Evolutionary conservation across 768 basidiomycete species (phyloP), one percentile per base, ranked within the genome.

Genomic region (Kondoa subrosea): DNA sequence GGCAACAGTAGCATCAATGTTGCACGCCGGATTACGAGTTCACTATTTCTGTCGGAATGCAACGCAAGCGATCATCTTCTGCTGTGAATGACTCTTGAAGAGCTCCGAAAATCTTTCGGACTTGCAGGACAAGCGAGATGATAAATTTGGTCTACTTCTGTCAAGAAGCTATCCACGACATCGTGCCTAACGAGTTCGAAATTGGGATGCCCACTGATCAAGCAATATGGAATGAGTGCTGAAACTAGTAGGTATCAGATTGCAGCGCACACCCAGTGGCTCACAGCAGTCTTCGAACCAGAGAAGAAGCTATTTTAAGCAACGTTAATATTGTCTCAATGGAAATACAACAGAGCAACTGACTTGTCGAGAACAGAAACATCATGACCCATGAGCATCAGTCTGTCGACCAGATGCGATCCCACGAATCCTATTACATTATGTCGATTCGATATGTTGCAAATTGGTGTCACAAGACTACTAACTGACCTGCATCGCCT

Each of bases 101-200:
- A n/a, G n/a, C n/a, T n/a, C n/a, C n/a, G n/a, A n/a, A n/a, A n/a
- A n/a, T n/a, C 74, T 62, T 70, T 70, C 1, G 73, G 73, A 2
- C 71, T 72, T 14, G 74, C 93, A 25, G 93, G 93, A 77, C 93
- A 99, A 1, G 95, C 93, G 59, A 99, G 84, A 77, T 99, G 93
- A 78, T 97, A 99, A 71, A 99, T 96, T 80, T 97, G 91, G 78
- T 99, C 95, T 71, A 91, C 93, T 77, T 99, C 93, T 77, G 93
- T 93, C 86, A 93, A 88, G 80, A 93, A 92, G 0, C 92, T 91
- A 75, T 97, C 88, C 57, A 96, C 87, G 27, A 99, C 88, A 76
- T 99, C 93, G 77, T 96, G 95, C 68, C 95, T 85, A 72, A 97
- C 89, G 80, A 99, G 81, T 79, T 97, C 93, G 73, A 99, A 99